Evolutionary conservation across 1,284 basidiomycete species (phyloP), one percentile per base, ranked within the genome.

Genomic region (Ceratobasidium sp.): DNA sequence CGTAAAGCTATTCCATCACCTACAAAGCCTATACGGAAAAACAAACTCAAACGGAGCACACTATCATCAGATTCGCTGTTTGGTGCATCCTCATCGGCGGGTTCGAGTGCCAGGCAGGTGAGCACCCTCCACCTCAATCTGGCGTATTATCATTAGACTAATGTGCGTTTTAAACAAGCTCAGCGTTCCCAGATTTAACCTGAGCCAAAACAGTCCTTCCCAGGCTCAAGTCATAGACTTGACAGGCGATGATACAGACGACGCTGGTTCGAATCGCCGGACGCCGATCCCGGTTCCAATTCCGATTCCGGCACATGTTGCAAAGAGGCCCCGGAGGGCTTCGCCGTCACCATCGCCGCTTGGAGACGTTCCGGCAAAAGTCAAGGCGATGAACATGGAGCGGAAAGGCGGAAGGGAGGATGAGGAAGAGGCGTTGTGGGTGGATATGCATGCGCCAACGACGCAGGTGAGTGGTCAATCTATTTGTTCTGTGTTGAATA

Each of bases 361-460:
- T 44, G 49, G 66, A 19, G 19, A 11, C 40, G 34, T 40, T 22
- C 40, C 43, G 40, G 37, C 17, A 19, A 46, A 32, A 40, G 13
- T 49, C 22, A 54, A 56, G 7, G 51, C 19, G 19, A 43, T 40
- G 17, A 17, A 46, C 8, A n/a, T 29, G 17, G 25, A n/a, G 11
- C 0, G 17, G 22, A 29, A 43, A 22, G 46, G 11, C 2, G 32
- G 5, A 54, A 19, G 25, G 1, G 56, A 22, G 29, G 59, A 40
- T 56, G 37, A 40, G 32, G 46, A 57, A n/a, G 62, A 32, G 37
- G 73, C 49, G 11, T 46, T 75, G 19, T 75, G 73, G 73, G 62
- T 75, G 11, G 73, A 75, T 57, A 25, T 65, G n/a, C 73, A 75
- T 43, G 52, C 73, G 22, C 73, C 73, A 46, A 52, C 62, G 25